Conservation (phyloP, 2,329 filamentous ascomycete genomes). For the Sclerotinia borealis region DNA sequence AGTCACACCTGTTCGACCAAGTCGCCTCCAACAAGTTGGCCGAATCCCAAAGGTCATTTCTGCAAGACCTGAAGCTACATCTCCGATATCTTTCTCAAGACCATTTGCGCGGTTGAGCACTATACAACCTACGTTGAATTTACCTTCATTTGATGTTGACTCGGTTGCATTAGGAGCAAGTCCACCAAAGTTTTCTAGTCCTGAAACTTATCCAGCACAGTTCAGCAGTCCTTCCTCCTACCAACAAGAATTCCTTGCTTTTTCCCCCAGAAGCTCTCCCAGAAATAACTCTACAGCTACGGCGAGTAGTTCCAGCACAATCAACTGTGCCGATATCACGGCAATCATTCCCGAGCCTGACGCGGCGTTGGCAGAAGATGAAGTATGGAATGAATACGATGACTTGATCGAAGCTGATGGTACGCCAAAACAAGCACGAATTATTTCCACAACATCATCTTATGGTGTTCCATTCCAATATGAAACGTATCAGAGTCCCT, state of each 20-base stretch:
- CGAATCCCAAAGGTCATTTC: conserved; percentile 79
- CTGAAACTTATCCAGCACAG: conserved; percentile 16
- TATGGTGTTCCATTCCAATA: conserved; percentile 51
- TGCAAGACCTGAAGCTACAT: conserved; percentile 58
- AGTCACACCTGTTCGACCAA: conserved; percentile 38
- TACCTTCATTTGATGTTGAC: conserved; percentile 32
- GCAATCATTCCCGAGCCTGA: conserved; percentile 58
- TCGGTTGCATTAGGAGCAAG: conserved; percentile 46
- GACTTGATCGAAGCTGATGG: conserved; percentile 71
- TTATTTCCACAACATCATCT: conserved; percentile 49
- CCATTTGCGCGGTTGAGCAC: conserved; percentile 61
- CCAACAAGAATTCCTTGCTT: conserved; percentile 61
- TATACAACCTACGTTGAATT: conserved; percentile 33
- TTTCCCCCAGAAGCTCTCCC: conserved; percentile 53
- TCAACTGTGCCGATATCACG: conserved; percentile 56
- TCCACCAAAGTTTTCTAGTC: conserved; percentile 25
- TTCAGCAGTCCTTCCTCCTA: conserved; percentile 18
- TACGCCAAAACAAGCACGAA: conserved; percentile 38
- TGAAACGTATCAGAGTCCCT: conserved; percentile 39
- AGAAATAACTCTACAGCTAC: conserved; percentile 65
- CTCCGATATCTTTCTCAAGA: conserved; percentile 77
- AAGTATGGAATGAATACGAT: conserved; percentile 93
- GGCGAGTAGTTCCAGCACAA: conserved; percentile 44
- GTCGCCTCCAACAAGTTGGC: conserved; percentile 72
- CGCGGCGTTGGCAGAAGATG: conserved; percentile 74